A percentile compares a stretch with the other conserved stretches of the same genome.
Conservation (phyloP, 192 early-diverging fungal genomes). For the Mortierella claussenii region DNA sequence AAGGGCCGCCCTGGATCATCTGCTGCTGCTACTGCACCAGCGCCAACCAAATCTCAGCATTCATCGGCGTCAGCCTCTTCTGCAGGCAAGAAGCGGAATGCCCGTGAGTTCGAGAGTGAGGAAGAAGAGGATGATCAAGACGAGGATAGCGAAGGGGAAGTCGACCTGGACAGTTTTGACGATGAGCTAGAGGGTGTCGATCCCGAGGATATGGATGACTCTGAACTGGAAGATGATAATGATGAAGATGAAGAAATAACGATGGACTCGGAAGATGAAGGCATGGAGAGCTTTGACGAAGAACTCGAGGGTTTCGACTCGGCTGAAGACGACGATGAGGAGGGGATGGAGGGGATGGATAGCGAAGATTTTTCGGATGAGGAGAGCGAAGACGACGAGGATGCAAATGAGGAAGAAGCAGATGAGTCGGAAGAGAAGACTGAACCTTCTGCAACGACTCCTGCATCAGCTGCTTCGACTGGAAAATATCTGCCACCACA, state of each 20-base stretch:
- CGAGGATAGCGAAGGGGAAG: conserved; percentile 40
- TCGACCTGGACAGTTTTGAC: conserved; percentile 42
- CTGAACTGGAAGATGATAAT: conserved; percentile 29
- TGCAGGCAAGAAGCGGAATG: conserved; percentile 22
- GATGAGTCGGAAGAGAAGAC: conserved; percentile 44
- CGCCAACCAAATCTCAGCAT: not conserved
- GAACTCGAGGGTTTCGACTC: conserved; percentile 28
- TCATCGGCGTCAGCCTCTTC: not conserved
- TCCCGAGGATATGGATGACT: conserved; percentile 42
- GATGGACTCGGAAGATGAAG: conserved; percentile 13
- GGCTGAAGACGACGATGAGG: conserved; percentile 7
- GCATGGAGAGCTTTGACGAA: conserved; percentile 46
- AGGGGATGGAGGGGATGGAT: not conserved
- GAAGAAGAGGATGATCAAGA: conserved; percentile 36
- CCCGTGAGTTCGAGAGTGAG: conserved; percentile 40
- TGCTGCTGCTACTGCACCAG: not conserved
- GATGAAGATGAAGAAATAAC: conserved; percentile 27
- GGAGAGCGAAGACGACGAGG: not conserved
- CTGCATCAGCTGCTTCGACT: conserved; percentile 1
- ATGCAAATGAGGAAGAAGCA: conserved; percentile 4
- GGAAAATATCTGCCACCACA: conserved; percentile 92
- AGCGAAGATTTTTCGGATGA: conserved; percentile 6
- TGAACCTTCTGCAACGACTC: conserved; percentile 1
- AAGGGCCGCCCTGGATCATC: not conserved
- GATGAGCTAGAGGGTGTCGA: conserved; percentile 55